phyloP scores from a whole-genome alignment of 2,329 filamentous ascomycete genomes.

The Exophiala oligosperma region DNA sequence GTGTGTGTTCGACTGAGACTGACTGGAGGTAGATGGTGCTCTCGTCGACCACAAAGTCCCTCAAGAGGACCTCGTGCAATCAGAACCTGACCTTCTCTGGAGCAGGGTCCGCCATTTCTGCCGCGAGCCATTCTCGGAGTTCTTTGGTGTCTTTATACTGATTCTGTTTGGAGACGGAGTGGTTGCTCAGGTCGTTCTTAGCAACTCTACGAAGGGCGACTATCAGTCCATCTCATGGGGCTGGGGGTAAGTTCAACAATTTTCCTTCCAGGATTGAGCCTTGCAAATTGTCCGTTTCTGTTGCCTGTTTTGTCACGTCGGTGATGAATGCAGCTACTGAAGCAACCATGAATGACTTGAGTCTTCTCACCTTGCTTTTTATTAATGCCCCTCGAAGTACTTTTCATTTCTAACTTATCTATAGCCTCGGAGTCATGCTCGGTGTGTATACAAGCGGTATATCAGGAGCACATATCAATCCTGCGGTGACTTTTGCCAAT shows the following conservation, averaged over 20 bases:
- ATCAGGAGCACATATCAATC: slow-evolving; percentile 63
- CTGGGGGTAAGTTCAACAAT: slow-evolving; percentile 41
- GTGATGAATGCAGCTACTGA: too few relatives aligned
- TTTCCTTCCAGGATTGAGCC: background rate
- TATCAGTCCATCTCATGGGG: slow-evolving; percentile 57
- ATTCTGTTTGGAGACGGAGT: slow-evolving; percentile 69
- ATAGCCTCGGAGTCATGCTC: slow-evolving; percentile 66
- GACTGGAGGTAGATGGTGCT: slow-evolving; percentile 26
- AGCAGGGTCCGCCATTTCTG: slow-evolving; percentile 51
- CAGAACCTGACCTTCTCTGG: slow-evolving; percentile 48
- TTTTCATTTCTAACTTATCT: background rate
- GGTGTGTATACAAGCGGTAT: slow-evolving; percentile 62
- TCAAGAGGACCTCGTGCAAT: slow-evolving; percentile 31
- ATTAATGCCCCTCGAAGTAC: background rate
- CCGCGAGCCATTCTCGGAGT: slow-evolving; percentile 65
- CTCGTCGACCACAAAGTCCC: slow-evolving; percentile 36
- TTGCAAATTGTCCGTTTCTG: background rate
- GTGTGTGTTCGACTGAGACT: too few relatives aligned
- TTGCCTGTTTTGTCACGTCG: slow-evolving; percentile 1
- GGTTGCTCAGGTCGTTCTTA: slow-evolving; percentile 63
- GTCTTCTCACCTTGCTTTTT: background rate
- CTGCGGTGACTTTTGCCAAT: slow-evolving; percentile 68
- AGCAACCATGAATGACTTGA: slow-evolving; percentile 3
- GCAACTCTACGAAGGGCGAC: slow-evolving; percentile 42
- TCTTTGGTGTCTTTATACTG: slow-evolving; percentile 67